These are phyloP conservation scores for Secale cereale DNA, from an alignment of 176 grass and related monocot genomes.

Conservation along the genomic window DNA sequence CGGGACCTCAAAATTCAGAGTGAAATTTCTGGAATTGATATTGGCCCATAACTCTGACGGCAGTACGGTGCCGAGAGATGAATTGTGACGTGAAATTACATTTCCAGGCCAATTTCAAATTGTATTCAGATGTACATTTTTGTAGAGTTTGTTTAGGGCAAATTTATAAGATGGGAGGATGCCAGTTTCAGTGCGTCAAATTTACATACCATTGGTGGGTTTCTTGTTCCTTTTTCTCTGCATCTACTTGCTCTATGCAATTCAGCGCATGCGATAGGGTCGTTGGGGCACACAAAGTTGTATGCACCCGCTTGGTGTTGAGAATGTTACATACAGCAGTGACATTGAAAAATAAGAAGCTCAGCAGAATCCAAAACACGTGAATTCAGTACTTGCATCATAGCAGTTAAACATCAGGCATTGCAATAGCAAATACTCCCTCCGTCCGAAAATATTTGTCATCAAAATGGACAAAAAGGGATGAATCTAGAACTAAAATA, in stretches of 20 bases:
- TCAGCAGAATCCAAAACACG: not conserved
- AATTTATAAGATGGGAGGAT: not conserved
- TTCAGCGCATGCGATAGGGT: not conserved
- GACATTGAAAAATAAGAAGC: not conserved
- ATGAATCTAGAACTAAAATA: too few relatives aligned
- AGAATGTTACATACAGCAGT: not conserved
- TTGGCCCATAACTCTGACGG: not conserved
- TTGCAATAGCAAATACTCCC: not conserved
- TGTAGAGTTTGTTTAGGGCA: constrained; percentile 19
- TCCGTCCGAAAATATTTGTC: too few relatives aligned
- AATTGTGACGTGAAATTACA: constrained; percentile 1
- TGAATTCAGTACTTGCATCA: not conserved
- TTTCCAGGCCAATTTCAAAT: not conserved
- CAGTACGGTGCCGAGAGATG: not conserved
- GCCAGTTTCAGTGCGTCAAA: not conserved
- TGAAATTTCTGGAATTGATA: constrained; percentile 4
- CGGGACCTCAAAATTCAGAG: not conserved
- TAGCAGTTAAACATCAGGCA: not conserved
- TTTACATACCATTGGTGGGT: not conserved
- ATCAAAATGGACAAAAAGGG: too few relatives aligned
- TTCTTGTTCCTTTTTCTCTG: not conserved
- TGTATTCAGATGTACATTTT: constrained; percentile 19
- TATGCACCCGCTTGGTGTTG: not conserved
- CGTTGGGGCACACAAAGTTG: not conserved
- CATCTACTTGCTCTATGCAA: not conserved